A percentile compares a stretch with the other conserved stretches of the same genome.
phyloP scores from a whole-genome alignment of 768 basidiomycete species.

The Auricularia sp. region DNA sequence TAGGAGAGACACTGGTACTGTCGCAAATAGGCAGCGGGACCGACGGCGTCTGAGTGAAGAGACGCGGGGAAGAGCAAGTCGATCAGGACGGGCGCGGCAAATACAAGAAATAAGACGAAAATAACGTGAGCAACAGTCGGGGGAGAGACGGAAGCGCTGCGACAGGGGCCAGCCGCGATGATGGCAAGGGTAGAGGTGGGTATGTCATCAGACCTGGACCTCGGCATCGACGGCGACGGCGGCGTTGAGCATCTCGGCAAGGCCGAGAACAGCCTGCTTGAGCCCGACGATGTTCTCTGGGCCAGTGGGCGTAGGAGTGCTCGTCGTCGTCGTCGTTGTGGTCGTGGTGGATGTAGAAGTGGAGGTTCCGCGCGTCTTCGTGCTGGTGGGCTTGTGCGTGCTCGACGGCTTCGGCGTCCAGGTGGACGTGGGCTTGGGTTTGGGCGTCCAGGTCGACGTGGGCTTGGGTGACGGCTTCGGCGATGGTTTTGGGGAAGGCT shows the following conservation, averaged over 20 bases:
- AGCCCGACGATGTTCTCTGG: neutral
- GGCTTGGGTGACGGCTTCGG: slow-evolving; percentile 13
- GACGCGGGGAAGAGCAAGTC: too few species aligned
- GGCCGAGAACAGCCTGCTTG: neutral
- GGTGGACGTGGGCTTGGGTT: neutral
- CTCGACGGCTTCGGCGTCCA: neutral
- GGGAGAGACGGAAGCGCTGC: too few species aligned
- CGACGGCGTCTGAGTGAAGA: too few species aligned
- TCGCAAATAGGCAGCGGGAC: too few species aligned
- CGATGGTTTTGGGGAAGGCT: slow-evolving; percentile 11
- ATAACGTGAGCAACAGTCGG: too few species aligned
- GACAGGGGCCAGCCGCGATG: too few species aligned
- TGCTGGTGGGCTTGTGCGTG: neutral
- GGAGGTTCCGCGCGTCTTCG: neutral
- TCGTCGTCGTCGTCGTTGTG: neutral
- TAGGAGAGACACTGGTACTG: too few species aligned
- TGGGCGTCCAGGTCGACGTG: slow-evolving; percentile 17
- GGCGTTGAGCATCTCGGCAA: neutral
- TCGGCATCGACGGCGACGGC: neutral
- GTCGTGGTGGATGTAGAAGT: neutral
- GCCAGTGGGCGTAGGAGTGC: neutral
- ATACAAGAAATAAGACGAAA: too few species aligned
- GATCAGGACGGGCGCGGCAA: too few species aligned
- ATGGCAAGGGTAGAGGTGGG: too few species aligned
- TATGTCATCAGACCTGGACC: neutral